Conservation (phyloP, 495 filamentous ascomycete genomes). For the Neurospora intermedia region DNA sequence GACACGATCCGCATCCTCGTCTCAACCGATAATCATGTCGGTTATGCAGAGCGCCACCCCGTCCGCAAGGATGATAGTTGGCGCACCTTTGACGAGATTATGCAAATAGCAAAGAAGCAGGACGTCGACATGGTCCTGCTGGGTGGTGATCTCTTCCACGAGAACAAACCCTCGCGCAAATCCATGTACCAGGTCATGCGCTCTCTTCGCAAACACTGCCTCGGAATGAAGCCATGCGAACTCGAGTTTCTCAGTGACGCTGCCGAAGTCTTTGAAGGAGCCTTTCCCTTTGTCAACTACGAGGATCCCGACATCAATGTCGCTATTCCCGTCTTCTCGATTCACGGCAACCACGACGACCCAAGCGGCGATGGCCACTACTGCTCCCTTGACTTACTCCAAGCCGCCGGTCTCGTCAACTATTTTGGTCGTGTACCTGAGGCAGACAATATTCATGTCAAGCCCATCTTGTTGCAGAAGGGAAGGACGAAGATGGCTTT, state of each 20-base stretch:
- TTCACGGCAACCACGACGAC: conserved; percentile 98
- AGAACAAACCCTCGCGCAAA: conserved; percentile 95
- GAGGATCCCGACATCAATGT: conserved; percentile 97
- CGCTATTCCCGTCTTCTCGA: conserved; percentile 94
- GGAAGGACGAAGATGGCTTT: conserved; percentile 87
- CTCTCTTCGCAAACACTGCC: conserved; percentile 81
- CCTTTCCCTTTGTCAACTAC: conserved; percentile 91
- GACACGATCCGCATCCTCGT: conserved; percentile 94
- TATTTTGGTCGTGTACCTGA: conserved; percentile 91
- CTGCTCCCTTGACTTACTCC: conserved; percentile 82
- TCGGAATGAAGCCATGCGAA: conserved; percentile 91
- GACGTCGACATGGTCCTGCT: conserved; percentile 97
- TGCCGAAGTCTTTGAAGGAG: conserved; percentile 72
- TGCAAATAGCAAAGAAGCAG: conserved; percentile 73
- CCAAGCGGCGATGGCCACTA: conserved; percentile 86
- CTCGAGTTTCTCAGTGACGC: conserved; percentile 91
- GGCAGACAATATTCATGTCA: conserved; percentile 82
- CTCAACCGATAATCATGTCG: conserved; percentile 94
- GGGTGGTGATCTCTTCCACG: conserved; percentile 92
- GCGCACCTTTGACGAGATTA: conserved; percentile 91
- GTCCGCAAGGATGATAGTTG: conserved; percentile 94
- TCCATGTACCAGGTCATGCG: conserved; percentile 97
- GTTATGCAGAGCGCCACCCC: conserved; percentile 85
- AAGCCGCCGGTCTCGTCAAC: conserved; percentile 84
- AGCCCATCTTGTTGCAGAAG: conserved; percentile 88